Conservation (phyloP, 2,329 filamentous ascomycete genomes). For the Beauveria sp. region DNA sequence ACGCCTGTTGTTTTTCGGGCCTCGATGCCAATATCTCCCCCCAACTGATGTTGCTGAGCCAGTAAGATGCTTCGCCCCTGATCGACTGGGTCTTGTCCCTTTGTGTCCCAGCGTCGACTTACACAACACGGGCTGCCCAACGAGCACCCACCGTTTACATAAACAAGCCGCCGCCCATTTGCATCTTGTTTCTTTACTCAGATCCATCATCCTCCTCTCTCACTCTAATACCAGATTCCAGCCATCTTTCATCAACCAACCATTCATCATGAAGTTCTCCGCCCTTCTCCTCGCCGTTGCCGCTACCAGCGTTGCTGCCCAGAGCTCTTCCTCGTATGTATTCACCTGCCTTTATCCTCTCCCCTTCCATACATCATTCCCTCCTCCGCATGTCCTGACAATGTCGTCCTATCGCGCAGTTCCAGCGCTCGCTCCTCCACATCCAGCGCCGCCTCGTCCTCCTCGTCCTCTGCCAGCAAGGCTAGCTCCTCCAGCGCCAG, state of each 20-base stretch:
- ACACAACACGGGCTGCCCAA: too few relatives aligned
- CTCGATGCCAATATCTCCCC: not conserved
- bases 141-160: too few relatives aligned
- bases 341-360: not conserved
- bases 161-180: too few relatives aligned
- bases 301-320: not conserved
- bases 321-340: not conserved
- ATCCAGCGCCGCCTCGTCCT: not conserved
- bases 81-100: not conserved
- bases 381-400: not conserved
- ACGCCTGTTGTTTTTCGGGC: not conserved
- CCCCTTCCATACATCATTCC: not conserved
- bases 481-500: not conserved
- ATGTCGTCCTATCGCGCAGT: not conserved
- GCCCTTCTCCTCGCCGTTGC: not conserved
- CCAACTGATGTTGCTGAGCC: not conserved
- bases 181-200: too few relatives aligned
- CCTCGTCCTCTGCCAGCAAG: not conserved
- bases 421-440: not conserved
- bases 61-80: not conserved
- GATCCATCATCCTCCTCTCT: not conserved
- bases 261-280: constrained; percentile 3
- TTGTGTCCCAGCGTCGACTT: not conserved
- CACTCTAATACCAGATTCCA: not conserved
- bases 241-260: not conserved